phyloP scores from a whole-genome alignment of 805 yeast genomes.

The Dipodascopsis uninucleata region DNA sequence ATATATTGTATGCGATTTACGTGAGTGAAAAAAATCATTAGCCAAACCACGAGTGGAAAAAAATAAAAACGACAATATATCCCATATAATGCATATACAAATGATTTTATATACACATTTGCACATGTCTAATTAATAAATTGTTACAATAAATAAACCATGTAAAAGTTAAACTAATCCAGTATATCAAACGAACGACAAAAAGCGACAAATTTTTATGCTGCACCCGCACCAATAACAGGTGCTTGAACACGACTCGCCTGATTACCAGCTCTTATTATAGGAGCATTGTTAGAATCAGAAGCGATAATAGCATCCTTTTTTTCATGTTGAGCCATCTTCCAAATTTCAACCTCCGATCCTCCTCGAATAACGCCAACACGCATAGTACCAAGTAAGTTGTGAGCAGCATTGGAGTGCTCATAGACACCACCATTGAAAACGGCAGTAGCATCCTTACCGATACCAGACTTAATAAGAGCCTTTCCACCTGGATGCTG shows the following conservation, averaged over 20 bases:
- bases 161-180: too few species aligned
- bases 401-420: conserved; percentile 91
- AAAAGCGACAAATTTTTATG: conserved; percentile 40
- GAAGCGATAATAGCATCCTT: conserved; percentile 56
- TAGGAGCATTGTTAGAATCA: conserved; percentile 52
- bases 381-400: conserved; percentile 87
- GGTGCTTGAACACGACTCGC: conserved; percentile 47
- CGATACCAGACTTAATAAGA: conserved; percentile 72
- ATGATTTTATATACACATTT: too few species aligned
- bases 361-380: conserved; percentile 82
- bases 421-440: conserved; percentile 93
- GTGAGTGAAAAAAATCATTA: too few species aligned
- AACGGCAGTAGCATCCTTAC: conserved; percentile 91
- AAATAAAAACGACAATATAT: too few species aligned
- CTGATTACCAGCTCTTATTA: conserved; percentile 60
- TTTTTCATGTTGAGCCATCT: conserved; percentile 52
- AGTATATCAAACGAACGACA: too few species aligned
- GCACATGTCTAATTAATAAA: too few species aligned
- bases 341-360: conserved; percentile 79
- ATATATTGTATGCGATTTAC: too few species aligned
- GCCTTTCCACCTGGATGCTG: conserved; percentile 94
- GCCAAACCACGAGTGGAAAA: too few species aligned
- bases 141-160: too few species aligned
- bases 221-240: conserved; percentile 59
- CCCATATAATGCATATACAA: too few species aligned